These are phyloP conservation scores for Castanospermum australe DNA, from an alignment of 306 rosid genomes.

Conservation along the genomic window DNA sequence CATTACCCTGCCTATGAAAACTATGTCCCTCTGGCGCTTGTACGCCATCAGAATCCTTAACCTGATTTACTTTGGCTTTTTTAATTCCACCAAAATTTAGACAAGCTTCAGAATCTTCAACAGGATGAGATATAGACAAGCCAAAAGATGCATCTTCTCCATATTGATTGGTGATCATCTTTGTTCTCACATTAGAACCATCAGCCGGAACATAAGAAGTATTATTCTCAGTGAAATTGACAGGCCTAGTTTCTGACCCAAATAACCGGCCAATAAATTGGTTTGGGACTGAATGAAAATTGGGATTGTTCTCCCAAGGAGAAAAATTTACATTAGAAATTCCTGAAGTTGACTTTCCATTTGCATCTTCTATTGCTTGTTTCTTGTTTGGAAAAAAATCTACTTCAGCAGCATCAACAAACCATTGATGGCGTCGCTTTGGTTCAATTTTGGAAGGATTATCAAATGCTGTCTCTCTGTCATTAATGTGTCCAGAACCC, in stretches of 20 bases:
- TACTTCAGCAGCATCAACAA: slow-evolving; percentile 60
- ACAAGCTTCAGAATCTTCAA: slow-evolving; percentile 62
- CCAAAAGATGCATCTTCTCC: slow-evolving; percentile 55
- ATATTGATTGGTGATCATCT: slow-evolving; percentile 48
- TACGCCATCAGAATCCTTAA: slow-evolving; percentile 46
- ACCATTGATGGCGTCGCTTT: slow-evolving; percentile 78
- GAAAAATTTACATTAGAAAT: slow-evolving; percentile 51
- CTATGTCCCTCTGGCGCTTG: slow-evolving; percentile 35
- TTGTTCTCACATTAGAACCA: slow-evolving; percentile 54
- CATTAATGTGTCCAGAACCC: slow-evolving; percentile 52
- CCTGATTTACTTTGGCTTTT: slow-evolving; percentile 58
- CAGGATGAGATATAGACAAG: slow-evolving; percentile 60
- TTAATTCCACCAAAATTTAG: slow-evolving; percentile 51
- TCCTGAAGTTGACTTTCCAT: slow-evolving; percentile 56
- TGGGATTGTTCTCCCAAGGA: slow-evolving; percentile 67
- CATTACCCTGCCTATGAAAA: slow-evolving; percentile 40
- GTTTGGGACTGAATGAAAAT: slow-evolving; percentile 55
- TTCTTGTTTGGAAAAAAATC: slow-evolving; percentile 74
- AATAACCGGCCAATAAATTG: slow-evolving; percentile 58
- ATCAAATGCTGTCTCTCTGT: slow-evolving; percentile 47
- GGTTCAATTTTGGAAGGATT: slow-evolving; percentile 62
- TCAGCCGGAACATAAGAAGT: slow-evolving; percentile 49
- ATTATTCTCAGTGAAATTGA: slow-evolving; percentile 49
- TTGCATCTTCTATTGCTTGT: slow-evolving; percentile 59
- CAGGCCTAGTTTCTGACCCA: slow-evolving; percentile 63